Conservation (phyloP, 106 monocot species). For the Xerophyta viscosa region DNA sequence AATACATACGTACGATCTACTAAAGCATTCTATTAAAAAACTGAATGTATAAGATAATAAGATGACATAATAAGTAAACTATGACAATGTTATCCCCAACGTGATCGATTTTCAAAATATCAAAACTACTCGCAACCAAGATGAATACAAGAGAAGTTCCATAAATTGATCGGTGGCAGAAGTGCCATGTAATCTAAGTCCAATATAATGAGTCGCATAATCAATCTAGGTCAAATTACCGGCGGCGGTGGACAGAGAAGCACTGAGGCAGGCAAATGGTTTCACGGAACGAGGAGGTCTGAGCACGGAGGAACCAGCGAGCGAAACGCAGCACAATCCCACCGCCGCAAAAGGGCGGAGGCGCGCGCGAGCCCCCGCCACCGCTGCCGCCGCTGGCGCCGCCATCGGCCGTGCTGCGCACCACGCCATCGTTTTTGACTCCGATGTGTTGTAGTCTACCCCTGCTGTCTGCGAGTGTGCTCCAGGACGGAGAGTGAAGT, state of each 20-base stretch:
- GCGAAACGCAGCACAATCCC: conserved; percentile 36
- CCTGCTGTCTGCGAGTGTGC: too few relatives aligned
- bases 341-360: conserved; percentile 31
- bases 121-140: neutral
- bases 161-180: conserved; percentile 7
- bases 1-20: too few relatives aligned
- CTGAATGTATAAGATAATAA: too few relatives aligned
- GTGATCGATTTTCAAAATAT: too few relatives aligned
- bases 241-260: conserved; percentile 20
- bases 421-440: conserved; percentile 18
- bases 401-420: conserved; percentile 1
- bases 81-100: too few relatives aligned
- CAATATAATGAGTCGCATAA: too few relatives aligned
- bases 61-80: too few relatives aligned
- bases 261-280: conserved; percentile 37
- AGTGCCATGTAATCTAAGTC: conserved; percentile 1
- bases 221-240: too few relatives aligned
- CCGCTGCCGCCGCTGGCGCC: conserved; percentile 6
- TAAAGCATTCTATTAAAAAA: too few relatives aligned
- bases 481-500: too few relatives aligned
- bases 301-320: conserved; percentile 10
- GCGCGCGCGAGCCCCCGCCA: conserved; percentile 9
- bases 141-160: neutral
- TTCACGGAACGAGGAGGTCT: conserved; percentile 2
- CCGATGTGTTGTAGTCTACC: too few relatives aligned